Evolutionary conservation across 2,329 filamentous ascomycete genomes (phyloP), one percentile per base, ranked within the genome.

Genomic region (Gyromitra esculenta): DNA sequence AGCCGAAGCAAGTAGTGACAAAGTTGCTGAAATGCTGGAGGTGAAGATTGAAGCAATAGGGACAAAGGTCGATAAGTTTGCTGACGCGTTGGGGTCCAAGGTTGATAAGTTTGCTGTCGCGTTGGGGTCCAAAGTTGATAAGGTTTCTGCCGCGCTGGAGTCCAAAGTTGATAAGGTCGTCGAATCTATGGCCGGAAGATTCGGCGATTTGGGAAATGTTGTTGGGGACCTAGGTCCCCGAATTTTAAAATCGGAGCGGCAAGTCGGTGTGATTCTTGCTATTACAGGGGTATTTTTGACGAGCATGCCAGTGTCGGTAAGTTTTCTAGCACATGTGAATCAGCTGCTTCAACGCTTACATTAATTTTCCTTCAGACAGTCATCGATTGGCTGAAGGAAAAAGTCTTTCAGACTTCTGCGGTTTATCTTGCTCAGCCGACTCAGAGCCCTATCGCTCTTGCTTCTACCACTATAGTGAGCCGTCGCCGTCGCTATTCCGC

Each of bases 201-300:
- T 39, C 56, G 56, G 39, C 18, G 35, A 59, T 39, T 18, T 39
- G 31, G 35, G 35, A 9, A 59, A 59, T 39, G 2, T 59, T 11
- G 13, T n/a, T 43, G 56, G 21, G 56, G 56, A 59, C 56, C 35
- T 59, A 39, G 35, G 13, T 43, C 21, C 59, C 18, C 37, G 39
- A 18, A 62, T 25, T 41, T 13, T 62, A 31, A 62, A 15, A 41
- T 21, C 45, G 59, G 18, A 43, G 6, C 45, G 39, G 59, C 59
- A 62, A 45, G 59, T 62, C 45, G 37, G 59, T 1, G 59, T 62
- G 6, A 62, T 62, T 31, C n/a, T 62, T 35, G 59, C n/a, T 43
- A 62, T 45, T 11, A 62, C 25, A 11, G 59, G 35, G 39, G 7
- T 62, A 43, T 62, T 62, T 45, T 62, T 56, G 52, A 15, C 52